Conservation (phyloP, 805 yeast species). For the Cyberlindnera amylophila region DNA sequence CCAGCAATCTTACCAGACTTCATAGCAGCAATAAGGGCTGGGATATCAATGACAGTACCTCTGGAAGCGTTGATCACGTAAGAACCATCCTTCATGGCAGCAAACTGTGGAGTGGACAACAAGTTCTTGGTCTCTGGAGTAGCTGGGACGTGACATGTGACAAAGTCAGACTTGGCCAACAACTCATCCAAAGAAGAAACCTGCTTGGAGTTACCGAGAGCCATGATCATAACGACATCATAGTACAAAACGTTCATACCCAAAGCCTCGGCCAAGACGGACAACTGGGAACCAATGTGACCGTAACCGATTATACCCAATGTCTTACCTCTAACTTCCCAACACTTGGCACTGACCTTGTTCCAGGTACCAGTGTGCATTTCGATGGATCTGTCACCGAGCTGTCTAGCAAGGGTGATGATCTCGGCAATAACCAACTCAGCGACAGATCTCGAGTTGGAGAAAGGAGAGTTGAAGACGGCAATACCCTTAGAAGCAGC, state of each 20-base stretch:
- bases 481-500: conserved; percentile 94
- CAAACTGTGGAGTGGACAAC: conserved; percentile 85
- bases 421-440: conserved; percentile 95
- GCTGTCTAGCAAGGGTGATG: conserved; percentile 89
- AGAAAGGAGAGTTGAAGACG: conserved; percentile 97
- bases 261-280: conserved; percentile 94
- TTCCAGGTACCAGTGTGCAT: conserved; percentile 97
- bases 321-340: conserved; percentile 99
- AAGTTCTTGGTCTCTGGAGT: conserved; percentile 88
- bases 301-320: conserved; percentile 97
- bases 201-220: conserved; percentile 95
- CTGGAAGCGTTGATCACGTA: conserved; percentile 94
- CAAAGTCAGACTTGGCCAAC: conserved; percentile 77
- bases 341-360: conserved; percentile 89
- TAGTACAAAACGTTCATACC: conserved; percentile 96
- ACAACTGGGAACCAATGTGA: conserved; percentile 95
- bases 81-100: conserved; percentile 95
- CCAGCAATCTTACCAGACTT: conserved; percentile 94
- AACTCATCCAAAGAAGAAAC: conserved; percentile 81
- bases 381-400: conserved; percentile 95
- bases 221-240: conserved; percentile 90
- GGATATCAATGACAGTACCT: conserved; percentile 96
- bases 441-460: conserved; percentile 97
- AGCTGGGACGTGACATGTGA: conserved; percentile 92
- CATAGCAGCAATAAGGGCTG: conserved; percentile 88